Conservation (phyloP, 2,329 filamentous ascomycete genomes). For the Colletotrichum noveboracense region DNA sequence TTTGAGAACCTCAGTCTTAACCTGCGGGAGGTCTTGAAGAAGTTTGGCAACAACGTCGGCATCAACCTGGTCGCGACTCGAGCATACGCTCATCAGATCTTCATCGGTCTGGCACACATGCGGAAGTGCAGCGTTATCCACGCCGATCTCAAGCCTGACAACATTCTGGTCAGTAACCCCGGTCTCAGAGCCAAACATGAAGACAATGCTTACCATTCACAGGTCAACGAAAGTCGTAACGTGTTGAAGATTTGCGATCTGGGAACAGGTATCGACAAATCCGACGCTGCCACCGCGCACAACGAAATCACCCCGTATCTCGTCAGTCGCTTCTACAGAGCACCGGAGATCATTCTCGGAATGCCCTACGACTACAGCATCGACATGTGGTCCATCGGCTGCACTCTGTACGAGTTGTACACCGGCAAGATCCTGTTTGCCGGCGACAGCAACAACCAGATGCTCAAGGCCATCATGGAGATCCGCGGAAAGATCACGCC, state of each 20-base stretch:
- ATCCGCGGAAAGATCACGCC: slow-evolving; percentile 90
- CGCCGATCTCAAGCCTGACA: slow-evolving; percentile 96
- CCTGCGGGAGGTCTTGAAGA: slow-evolving; percentile 90
- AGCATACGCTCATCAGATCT: slow-evolving; percentile 92
- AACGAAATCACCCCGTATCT: slow-evolving; percentile 94
- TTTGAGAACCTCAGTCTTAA: slow-evolving; percentile 97
- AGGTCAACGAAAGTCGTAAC: slow-evolving; percentile 82
- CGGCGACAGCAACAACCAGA: slow-evolving; percentile 95
- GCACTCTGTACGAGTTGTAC: slow-evolving; percentile 95
- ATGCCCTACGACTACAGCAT: slow-evolving; percentile 94
- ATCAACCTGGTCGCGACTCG: slow-evolving; percentile 89
- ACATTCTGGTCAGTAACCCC: slow-evolving; percentile 75
- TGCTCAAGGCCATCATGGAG: slow-evolving; percentile 96
- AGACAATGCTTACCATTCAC: slow-evolving; percentile 28
- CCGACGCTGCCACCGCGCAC: slow-evolving; percentile 72
- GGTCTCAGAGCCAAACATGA: background rate
- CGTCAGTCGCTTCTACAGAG: slow-evolving; percentile 95
- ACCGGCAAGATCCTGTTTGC: slow-evolving; percentile 98
- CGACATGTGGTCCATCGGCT: slow-evolving; percentile 98
- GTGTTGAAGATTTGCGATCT: slow-evolving; percentile 94
- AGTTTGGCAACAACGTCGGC: slow-evolving; percentile 92
- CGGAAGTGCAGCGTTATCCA: slow-evolving; percentile 93
- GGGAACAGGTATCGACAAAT: slow-evolving; percentile 91
- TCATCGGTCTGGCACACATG: slow-evolving; percentile 85
- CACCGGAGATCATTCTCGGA: slow-evolving; percentile 96